phyloP scores from a whole-genome alignment of 306 rosid genomes.

The Delonix regia region DNA sequence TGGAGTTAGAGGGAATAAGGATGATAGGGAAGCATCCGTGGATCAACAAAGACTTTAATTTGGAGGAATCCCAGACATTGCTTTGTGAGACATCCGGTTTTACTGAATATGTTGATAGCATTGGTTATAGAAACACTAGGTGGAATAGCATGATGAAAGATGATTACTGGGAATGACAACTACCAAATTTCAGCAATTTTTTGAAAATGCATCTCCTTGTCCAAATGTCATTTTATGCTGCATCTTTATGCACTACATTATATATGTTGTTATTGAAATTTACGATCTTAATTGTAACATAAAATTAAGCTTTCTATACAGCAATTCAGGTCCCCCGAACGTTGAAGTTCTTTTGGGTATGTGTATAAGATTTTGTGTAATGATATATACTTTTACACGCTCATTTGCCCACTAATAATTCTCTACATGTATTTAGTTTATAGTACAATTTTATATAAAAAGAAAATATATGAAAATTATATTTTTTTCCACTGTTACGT shows the following conservation, averaged over 20 bases:
- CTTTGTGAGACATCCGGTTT: neutral
- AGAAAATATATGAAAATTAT: too few species aligned
- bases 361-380: too few species aligned
- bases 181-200: neutral
- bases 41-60: neutral
- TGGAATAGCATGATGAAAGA: slow-evolving; percentile 13
- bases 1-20: slow-evolving; percentile 47
- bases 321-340: neutral
- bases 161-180: too few species aligned
- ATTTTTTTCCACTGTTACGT: too few species aligned
- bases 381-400: too few species aligned
- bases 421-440: too few species aligned
- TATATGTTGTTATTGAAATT: too few species aligned
- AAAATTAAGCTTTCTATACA: too few species aligned
- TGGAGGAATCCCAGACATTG: slow-evolving; percentile 21
- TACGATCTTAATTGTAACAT: too few species aligned
- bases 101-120: neutral
- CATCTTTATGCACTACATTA: too few species aligned
- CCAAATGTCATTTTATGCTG: neutral
- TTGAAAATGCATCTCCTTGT: neutral
- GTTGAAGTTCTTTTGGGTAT: neutral
- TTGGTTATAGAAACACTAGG: neutral
- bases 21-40: slow-evolving; percentile 23
- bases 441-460: too few species aligned
- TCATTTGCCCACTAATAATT: too few species aligned